Conservation (phyloP, 768 basidiomycete genomes). For the Naganishia vishniacii region DNA sequence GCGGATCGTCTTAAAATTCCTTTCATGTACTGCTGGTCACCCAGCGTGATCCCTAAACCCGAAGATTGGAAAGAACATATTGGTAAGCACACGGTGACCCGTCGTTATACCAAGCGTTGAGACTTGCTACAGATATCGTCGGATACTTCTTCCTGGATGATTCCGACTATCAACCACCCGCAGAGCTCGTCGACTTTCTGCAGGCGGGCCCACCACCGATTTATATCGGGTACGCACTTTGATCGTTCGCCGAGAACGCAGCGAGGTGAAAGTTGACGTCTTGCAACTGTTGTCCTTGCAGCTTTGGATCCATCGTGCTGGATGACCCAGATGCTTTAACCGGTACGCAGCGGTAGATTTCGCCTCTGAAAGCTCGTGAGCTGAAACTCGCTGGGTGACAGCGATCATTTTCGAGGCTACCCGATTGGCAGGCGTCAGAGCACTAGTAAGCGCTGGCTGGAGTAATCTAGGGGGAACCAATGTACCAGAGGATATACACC, state of each 20-base stretch:
- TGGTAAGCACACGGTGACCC: slow-evolving; percentile 46
- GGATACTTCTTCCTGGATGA: slow-evolving; percentile 63
- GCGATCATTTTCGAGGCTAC: slow-evolving; percentile 61
- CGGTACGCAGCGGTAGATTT: slow-evolving; percentile 30
- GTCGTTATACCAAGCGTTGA: background rate
- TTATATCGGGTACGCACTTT: slow-evolving; percentile 58
- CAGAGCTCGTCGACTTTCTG: slow-evolving; percentile 55
- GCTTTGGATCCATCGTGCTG: slow-evolving; percentile 61
- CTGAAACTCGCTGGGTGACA: background rate
- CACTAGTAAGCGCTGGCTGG: slow-evolving; percentile 64
- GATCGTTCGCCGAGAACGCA: background rate
- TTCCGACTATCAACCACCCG: slow-evolving; percentile 54
- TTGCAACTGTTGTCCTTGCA: background rate
- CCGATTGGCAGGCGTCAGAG: slow-evolving; percentile 56
- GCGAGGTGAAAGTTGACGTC: background rate
- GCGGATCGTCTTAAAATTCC: slow-evolving; percentile 58
- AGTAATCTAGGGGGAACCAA: slow-evolving; percentile 57
- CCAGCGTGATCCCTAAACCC: slow-evolving; percentile 59
- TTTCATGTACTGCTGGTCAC: slow-evolving; percentile 63
- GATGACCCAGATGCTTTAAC: slow-evolving; percentile 57
- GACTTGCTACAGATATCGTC: slow-evolving; percentile 50
- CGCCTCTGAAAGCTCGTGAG: too few species aligned
- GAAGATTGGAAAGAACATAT: slow-evolving; percentile 62
- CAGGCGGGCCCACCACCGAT: slow-evolving; percentile 55
- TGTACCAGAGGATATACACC: slow-evolving; percentile 58